Evolutionary conservation across 129 eudicot species (phyloP), one percentile per base, ranked within the genome.

Genomic region (Flaveria sonorensis): DNA sequence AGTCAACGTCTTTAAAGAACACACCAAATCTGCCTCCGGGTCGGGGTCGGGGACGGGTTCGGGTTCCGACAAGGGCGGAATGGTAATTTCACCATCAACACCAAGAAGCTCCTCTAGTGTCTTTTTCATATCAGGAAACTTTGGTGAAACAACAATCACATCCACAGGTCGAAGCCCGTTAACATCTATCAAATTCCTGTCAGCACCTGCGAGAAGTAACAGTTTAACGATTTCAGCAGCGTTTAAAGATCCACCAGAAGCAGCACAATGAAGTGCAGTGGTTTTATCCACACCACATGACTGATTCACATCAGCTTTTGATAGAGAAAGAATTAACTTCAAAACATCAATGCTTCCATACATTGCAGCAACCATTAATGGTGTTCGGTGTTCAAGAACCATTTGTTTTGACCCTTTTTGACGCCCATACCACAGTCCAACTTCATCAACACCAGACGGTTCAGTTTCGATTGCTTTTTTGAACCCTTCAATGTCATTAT

Each of bases 261-360:
- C 97, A 70, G 97, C 95, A 72, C 95, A 92, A 40, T 92, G 92
- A 70, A 92, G 94, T 4, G 97, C 90, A 47, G 97, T 89, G 61
- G 76, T 87, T 14, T 87, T 89, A 61, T 89, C 95, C 18, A 73
- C 70, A 26, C 95, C 95, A 78, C 95, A 89, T 5, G 81, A 64
- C 2, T 81, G 87, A 73, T 92, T 92, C 48, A 89, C 89, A 55
- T 87, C 84, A 23, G 75, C 86, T 74, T 79, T 87, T 1, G 95
- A 85, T 16, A 76, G 75, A 28, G 88, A 85, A 51, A 92, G 81
- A 24, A 87, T 83, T 13, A 81, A 68, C 65, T 91, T 87, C 74
- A 88, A 60, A 71, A 88, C 91, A 69, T 87, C 92, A 39, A 83
- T 62, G 60, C 93, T 88, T 6, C 97, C 97, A 21, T 91, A 91